Base-by-base conservation (phyloP, 768 basidiomycete genomes). In the Cytidiella melzeri region DNA sequence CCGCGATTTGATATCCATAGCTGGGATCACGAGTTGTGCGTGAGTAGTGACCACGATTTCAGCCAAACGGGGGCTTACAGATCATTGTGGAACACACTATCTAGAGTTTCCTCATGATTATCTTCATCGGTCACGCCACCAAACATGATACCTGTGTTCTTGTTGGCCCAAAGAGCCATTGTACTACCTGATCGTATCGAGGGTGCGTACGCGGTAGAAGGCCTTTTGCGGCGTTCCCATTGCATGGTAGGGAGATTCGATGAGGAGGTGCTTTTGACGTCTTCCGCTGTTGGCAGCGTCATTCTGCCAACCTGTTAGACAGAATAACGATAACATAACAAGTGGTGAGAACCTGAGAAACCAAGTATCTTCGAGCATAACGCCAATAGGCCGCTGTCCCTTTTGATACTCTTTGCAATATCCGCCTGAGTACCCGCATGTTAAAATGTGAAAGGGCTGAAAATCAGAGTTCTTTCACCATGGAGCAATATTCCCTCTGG, bases 351-450 rank as follows among this genome's bases (percentile, higher is more conserved):
- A 88, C 85, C 79, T 77, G 5, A 96, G 73, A 45, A 92, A 72
- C 93, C 92, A 96, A 0, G 87, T 90, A 60, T 96, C 92, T 15
- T 92, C 89, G 5, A 94, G 73, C 69, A 88, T 91, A n/a, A 92
- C 72, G 1, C 92, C 92, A 11, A 90, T 69, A 0, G 87, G 83
- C 1, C 87, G 80, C 60, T 91, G 90, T 2, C 91, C 90, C 61
- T 93, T 92, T 19, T 67, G 60, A 57, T 93, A 94, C 66, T 91
- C 87, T 63, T 96, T 94, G 61, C 85, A 90, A 62, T 95, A 95
- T 0, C 93, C 93, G 10, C 90, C 87, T 89, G 44, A 5, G 23
- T 18, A 15, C 5, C 5, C 34, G 15, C 36, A 12, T n/a, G 7
- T n/a, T 34, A 25, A 6, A 36, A 12, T 13, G 15, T 13, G 19